Percentiles rank a stretch among this genome's conserved stretches.
phyloP scores from a whole-genome alignment of 805 yeast species.

The Tetrapisispora fleetii region DNA sequence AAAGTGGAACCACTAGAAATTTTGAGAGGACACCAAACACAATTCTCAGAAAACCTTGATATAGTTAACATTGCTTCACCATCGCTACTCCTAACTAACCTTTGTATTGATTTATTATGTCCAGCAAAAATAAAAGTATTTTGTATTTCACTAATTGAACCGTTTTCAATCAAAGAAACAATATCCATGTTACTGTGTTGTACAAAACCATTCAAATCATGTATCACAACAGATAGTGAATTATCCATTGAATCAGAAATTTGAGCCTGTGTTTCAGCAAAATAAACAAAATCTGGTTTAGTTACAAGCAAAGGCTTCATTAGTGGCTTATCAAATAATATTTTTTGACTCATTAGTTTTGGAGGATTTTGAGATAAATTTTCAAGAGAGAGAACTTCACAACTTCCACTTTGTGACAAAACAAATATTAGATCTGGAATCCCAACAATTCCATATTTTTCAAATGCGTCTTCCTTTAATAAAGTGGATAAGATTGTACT shows the following conservation, averaged over 20 bases:
- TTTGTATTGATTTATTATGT: constrained; percentile 70
- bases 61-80: constrained; percentile 52
- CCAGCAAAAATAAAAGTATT: constrained; percentile 62
- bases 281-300: constrained; percentile 28
- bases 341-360: constrained; percentile 36
- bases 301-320: constrained; percentile 21
- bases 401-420: constrained; percentile 32
- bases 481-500: constrained; percentile 29
- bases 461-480: constrained; percentile 7
- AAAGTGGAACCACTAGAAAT: constrained; percentile 28
- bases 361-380: constrained; percentile 50
- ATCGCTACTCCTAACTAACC: constrained; percentile 53
- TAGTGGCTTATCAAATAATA: constrained; percentile 25
- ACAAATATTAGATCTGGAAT: constrained; percentile 38
- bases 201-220: constrained; percentile 35
- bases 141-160: constrained; percentile 1
- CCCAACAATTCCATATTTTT: constrained; percentile 13
- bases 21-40: constrained; percentile 45
- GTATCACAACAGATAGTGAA: constrained; percentile 34
- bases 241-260: constrained; percentile 17
- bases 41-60: constrained; percentile 46
- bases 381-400: constrained; percentile 37
- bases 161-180: constrained; percentile 12
- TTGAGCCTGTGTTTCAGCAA: constrained; percentile 29
- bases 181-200: constrained; percentile 27